A percentile compares a stretch with the other conserved stretches of the same genome.
Evolutionary conservation across 148 eudicot species (phyloP).

Genomic region (Rhododendron ovatum): DNA sequence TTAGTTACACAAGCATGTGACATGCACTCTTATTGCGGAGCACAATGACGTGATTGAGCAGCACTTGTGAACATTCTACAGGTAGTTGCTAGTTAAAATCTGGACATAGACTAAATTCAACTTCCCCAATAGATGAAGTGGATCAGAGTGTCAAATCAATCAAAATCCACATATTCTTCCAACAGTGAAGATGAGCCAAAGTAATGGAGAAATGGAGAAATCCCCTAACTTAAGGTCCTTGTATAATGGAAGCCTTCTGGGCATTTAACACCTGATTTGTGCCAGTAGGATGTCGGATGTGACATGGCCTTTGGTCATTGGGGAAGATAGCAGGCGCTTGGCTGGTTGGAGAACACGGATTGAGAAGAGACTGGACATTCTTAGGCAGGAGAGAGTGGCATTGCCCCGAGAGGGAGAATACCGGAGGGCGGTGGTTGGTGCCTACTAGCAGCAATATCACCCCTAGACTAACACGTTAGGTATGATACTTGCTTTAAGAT

Average conservation of each 20-base stretch:
- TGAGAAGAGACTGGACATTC: not conserved
- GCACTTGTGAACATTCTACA: not conserved
- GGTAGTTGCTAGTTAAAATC: not conserved
- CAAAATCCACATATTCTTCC: not conserved
- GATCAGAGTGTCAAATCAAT: not conserved
- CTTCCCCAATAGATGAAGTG: not conserved
- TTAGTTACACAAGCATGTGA: not conserved
- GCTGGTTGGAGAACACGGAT: not conserved
- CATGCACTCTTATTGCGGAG: not conserved
- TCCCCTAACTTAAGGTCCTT: not conserved
- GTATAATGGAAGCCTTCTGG: not conserved
- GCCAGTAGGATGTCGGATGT: not conserved
- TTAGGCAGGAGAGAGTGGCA: not conserved
- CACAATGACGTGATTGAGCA: not conserved
- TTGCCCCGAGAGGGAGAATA: not conserved
- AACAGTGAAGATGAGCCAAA: not conserved
- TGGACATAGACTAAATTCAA: not conserved
- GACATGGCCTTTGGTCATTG: not conserved
- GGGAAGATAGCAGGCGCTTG: not conserved
- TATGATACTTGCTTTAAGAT: not conserved
- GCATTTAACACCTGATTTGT: not conserved
- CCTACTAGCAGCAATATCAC: not conserved
- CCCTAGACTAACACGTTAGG: not conserved
- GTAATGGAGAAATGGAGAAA: not conserved
- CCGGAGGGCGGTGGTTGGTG: not conserved